Conservation (phyloP, 2,329 filamentous ascomycete species). For the Stagonosporopsis chrysanthemi region DNA sequence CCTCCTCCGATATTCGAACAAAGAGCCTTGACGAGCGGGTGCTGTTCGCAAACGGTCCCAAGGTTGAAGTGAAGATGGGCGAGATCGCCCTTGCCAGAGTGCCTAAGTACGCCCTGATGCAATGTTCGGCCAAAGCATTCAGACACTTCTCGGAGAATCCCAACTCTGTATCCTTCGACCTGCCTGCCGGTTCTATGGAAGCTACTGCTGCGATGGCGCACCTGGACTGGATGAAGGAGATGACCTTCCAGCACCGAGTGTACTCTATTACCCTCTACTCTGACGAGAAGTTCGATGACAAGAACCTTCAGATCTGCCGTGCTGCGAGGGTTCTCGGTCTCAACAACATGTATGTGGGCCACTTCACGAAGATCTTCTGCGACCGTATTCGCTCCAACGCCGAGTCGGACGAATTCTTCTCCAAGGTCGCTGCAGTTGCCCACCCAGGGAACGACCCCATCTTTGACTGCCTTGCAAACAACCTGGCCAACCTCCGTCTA, state of each 20-base stretch:
- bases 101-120: slow-evolving; percentile 40
- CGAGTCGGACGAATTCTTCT: slow-evolving; percentile 24
- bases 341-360: slow-evolving; percentile 40
- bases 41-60: slow-evolving; percentile 30
- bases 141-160: slow-evolving; percentile 31
- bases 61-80: slow-evolving; percentile 31
- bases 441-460: slow-evolving; percentile 36
- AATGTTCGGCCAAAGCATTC: slow-evolving; percentile 33
- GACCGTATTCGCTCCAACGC: slow-evolving; percentile 34
- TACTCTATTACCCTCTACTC: slow-evolving; percentile 34
- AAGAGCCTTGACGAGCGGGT: slow-evolving; percentile 31
- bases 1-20: slow-evolving; percentile 28
- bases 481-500: slow-evolving; percentile 25
- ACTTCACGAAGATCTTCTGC: slow-evolving; percentile 42
- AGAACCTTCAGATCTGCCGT: slow-evolving; percentile 36
- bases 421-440: slow-evolving; percentile 25
- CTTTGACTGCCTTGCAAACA: slow-evolving; percentile 40
- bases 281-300: slow-evolving; percentile 22
- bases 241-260: slow-evolving; percentile 30
- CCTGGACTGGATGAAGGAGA: slow-evolving; percentile 37
- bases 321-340: slow-evolving; percentile 36
- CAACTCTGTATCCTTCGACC: slow-evolving; percentile 18
- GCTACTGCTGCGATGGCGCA: slow-evolving; percentile 23
- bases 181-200: slow-evolving; percentile 29
- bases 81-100: slow-evolving; percentile 19